These are phyloP conservation scores for Clonostachys chloroleuca DNA, from an alignment of 2,329 filamentous ascomycete species.

Conservation along the genomic window DNA sequence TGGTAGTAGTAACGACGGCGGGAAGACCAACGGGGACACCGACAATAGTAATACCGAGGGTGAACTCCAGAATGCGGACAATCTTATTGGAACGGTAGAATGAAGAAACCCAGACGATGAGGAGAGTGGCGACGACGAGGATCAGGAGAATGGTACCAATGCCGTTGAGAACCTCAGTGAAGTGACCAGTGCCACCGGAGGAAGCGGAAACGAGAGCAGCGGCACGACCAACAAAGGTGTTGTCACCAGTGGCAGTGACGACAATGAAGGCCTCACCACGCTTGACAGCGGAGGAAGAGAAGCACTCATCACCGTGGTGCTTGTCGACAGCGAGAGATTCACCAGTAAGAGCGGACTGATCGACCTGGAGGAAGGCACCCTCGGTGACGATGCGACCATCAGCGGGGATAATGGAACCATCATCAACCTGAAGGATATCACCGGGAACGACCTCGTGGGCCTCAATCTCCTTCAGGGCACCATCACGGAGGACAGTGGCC, in stretches of 20 bases:
- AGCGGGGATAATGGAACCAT: constrained; percentile 88
- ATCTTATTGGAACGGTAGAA: constrained; percentile 87
- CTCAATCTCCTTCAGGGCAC: constrained; percentile 70
- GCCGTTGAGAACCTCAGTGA: constrained; percentile 85
- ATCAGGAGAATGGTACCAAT: constrained; percentile 78
- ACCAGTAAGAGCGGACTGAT: constrained; percentile 88
- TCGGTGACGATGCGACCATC: constrained; percentile 84
- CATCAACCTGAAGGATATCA: constrained; percentile 85
- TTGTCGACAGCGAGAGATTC: constrained; percentile 91
- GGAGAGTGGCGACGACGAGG: constrained; percentile 74
- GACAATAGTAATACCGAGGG: constrained; percentile 84
- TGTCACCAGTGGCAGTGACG: constrained; percentile 80
- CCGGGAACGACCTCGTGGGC: constrained; percentile 82
- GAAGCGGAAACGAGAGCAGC: constrained; percentile 81
- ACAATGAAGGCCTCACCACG: constrained; percentile 83
- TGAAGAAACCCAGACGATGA: constrained; percentile 80
- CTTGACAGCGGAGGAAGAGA: constrained; percentile 84
- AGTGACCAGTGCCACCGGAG: constrained; percentile 72
- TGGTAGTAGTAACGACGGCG: constrained; percentile 89
- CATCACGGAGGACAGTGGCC: constrained; percentile 82
- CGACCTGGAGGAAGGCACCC: constrained; percentile 80
- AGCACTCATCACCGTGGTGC: constrained; percentile 76
- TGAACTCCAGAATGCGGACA: constrained; percentile 76
- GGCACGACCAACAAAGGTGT: constrained; percentile 85
- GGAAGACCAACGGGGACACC: constrained; percentile 92